These are phyloP conservation scores for Urtica urens DNA, from an alignment of 306 rosid genomes.

Conservation along the genomic window DNA sequence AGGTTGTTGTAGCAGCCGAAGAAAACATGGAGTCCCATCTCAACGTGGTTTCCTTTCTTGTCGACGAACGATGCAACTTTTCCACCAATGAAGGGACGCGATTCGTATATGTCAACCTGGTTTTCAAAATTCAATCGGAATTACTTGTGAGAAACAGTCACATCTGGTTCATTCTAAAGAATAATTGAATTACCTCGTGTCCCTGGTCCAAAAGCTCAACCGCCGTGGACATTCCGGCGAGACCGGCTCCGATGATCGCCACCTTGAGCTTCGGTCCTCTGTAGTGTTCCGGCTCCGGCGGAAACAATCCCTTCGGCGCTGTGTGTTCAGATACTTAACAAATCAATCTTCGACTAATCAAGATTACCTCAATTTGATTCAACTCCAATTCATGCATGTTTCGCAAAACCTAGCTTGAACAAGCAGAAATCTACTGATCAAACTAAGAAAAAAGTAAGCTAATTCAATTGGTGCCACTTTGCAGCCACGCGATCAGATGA, in stretches of 20 bases:
- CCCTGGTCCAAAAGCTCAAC: slow-evolving; percentile 98
- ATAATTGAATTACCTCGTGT: slow-evolving; percentile 98
- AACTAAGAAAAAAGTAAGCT: too few species aligned
- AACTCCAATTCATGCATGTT: neutral
- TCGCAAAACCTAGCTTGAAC: neutral
- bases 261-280: slow-evolving; percentile 92
- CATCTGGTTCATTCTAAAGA: too few species aligned
- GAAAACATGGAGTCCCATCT: slow-evolving; percentile 98
- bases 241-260: slow-evolving; percentile 97
- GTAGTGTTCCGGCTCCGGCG: slow-evolving; percentile 86
- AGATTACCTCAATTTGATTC: too few species aligned
- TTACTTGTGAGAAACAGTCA: too few species aligned
- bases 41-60: slow-evolving; percentile 81
- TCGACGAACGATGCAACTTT: slow-evolving; percentile 98
- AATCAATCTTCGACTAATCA: slow-evolving; percentile 6
- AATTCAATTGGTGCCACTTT: neutral
- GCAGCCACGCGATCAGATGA: too few species aligned
- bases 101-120: slow-evolving; percentile 96
- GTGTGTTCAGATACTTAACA: slow-evolving; percentile 11
- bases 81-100: slow-evolving; percentile 83
- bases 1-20: slow-evolving; percentile 97
- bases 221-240: slow-evolving; percentile 98
- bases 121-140: too few species aligned
- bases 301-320: slow-evolving; percentile 96
- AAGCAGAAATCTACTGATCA: neutral